Percentiles rank a stretch among this genome's conserved stretches.
Conservation (phyloP, 805 yeast genomes). For the Saturnispora serradocipensis region DNA sequence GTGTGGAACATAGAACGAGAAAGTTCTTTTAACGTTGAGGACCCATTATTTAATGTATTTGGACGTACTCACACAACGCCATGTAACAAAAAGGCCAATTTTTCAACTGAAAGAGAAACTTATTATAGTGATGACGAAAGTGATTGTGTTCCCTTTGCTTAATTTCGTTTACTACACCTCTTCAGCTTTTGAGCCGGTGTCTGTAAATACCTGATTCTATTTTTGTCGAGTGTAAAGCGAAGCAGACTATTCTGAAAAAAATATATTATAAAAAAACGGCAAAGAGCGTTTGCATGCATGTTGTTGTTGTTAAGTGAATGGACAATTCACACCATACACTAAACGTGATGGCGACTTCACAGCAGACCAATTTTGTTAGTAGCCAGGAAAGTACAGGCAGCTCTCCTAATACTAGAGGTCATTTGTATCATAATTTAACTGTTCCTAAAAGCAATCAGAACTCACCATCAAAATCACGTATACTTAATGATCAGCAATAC, state of each 20-base stretch:
- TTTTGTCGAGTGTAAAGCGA: not conserved
- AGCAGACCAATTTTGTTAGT: not conserved
- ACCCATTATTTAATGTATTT: slow-evolving; percentile 17
- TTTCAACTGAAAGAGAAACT: not conserved
- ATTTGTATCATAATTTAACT: slow-evolving; percentile 2
- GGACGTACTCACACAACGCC: not conserved
- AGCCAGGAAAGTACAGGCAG: not conserved
- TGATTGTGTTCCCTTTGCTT: slow-evolving; percentile 30
- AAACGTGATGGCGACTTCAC: not conserved
- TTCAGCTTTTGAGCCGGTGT: not conserved
- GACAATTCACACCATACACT: not conserved
- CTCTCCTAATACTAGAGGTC: not conserved
- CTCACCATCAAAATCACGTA: not conserved
- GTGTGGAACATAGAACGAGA: slow-evolving; percentile 26
- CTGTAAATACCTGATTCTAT: not conserved
- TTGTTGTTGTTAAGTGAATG: not conserved
- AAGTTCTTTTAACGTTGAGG: slow-evolving; percentile 18
- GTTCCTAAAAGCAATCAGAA: not conserved
- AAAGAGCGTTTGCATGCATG: not conserved
- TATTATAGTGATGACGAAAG: slow-evolving; percentile 13
- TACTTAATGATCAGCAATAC: not conserved
- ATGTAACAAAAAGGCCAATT: not conserved
- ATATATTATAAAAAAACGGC: not conserved
- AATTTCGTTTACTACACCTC: not conserved
- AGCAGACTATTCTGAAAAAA: not conserved